A percentile compares a stretch with the other conserved stretches of the same genome.
Conservation (phyloP, 202 grass and related monocot species). For the Schoenoplectus triqueter region DNA sequence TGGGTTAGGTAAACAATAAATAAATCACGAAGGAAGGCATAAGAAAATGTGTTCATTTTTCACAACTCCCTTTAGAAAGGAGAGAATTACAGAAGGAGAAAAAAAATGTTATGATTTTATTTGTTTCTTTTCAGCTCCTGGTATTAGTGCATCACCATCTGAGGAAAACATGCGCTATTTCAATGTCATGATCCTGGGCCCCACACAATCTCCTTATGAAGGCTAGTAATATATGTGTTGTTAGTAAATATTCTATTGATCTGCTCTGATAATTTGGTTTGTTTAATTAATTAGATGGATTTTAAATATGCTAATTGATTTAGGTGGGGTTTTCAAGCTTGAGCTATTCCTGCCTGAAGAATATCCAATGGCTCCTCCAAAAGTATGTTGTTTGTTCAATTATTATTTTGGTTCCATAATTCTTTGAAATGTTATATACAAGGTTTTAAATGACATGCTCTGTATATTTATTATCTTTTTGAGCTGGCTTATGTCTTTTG, state of each 20-base stretch:
- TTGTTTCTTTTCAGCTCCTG: conserved; percentile 63
- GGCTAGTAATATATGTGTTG: conserved; percentile 48
- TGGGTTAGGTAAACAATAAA: not conserved
- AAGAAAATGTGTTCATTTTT: not conserved
- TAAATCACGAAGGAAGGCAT: not conserved
- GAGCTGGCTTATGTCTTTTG: conserved; percentile 11
- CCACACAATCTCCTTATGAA: conserved; percentile 76
- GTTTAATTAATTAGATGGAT: not conserved
- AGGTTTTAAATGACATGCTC: not conserved
- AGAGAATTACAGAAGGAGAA: not conserved
- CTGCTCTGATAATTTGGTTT: conserved; percentile 32
- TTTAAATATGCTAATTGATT: conserved; percentile 12
- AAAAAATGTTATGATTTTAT: conserved; percentile 23
- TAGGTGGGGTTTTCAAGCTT: conserved; percentile 90
- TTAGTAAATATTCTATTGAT: conserved; percentile 25
- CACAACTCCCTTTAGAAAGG: too few species aligned
- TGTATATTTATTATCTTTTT: not conserved
- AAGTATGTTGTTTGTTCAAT: conserved; percentile 42
- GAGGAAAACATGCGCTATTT: conserved; percentile 99
- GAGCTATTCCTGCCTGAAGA: conserved; percentile 88
- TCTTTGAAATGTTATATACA: not conserved
- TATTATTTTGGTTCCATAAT: not conserved
- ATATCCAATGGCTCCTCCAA: conserved; percentile 91
- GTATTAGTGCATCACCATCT: conserved; percentile 78
- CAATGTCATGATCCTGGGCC: conserved; percentile 98